A percentile compares a stretch with the other conserved stretches of the same genome.
These are phyloP conservation scores for Triticum monococcum DNA, from an alignment of 176 grass and related monocot genomes.

Conservation along the genomic window DNA sequence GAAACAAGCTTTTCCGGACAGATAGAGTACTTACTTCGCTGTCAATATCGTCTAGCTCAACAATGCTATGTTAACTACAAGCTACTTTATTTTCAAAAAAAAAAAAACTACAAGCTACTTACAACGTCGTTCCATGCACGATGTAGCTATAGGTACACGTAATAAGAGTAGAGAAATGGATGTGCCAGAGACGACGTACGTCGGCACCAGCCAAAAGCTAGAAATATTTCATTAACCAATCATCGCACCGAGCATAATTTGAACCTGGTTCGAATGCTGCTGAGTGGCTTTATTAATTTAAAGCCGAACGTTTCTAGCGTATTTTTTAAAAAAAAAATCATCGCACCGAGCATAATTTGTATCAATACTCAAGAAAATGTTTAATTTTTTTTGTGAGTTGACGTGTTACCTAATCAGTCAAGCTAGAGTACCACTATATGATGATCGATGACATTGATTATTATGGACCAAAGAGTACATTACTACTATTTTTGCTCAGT, in stretches of 20 bases:
- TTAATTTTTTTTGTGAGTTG: no score
- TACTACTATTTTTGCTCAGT: neutral
- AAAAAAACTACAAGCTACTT: neutral
- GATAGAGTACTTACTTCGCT: no score
- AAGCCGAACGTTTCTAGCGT: no score
- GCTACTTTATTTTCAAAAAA: no score
- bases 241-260: neutral
- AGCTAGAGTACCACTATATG: neutral
- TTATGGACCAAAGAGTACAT: neutral
- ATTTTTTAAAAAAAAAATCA: neutral
- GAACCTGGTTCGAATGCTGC: no score
- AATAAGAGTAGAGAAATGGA: neutral
- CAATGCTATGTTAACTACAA: neutral
- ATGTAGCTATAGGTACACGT: neutral
- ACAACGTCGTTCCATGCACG: neutral
- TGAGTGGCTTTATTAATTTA: no score
- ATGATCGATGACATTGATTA: neutral
- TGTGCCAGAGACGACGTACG: neutral
- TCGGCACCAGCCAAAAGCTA: neutral
- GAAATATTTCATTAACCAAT: neutral
- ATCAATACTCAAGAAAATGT: no score
- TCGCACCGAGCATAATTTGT: neutral
- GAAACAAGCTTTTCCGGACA: no score
- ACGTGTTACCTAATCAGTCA: constrained; percentile 13
- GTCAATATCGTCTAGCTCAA: neutral